These are phyloP conservation scores for Cladosporium sp. DNA, from an alignment of 2,329 filamentous ascomycete species.

Conservation along the genomic window DNA sequence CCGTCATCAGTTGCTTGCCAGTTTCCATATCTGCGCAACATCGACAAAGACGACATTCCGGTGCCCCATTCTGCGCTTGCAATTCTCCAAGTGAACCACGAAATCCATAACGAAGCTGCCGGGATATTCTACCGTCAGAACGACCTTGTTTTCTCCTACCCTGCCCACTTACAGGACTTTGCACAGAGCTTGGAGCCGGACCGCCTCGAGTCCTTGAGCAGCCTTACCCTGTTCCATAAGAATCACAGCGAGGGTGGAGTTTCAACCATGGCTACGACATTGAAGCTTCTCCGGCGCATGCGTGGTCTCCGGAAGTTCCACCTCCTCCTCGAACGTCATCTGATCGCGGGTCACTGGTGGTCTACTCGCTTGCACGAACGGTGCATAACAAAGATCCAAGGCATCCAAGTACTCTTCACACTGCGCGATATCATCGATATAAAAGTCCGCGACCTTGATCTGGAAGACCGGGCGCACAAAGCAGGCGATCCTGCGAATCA, in stretches of 20 bases:
- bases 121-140: constrained; percentile 54
- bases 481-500: neutral
- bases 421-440: constrained; percentile 3
- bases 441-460: constrained; percentile 1
- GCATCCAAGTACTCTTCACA: neutral
- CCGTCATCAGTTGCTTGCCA: neutral
- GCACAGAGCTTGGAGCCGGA: neutral
- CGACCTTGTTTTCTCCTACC: constrained; percentile 50
- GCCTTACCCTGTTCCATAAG: neutral
- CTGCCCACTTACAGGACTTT: neutral
- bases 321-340: neutral
- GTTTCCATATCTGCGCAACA: neutral
- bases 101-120: constrained; percentile 52
- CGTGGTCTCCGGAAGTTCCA: constrained; percentile 3
- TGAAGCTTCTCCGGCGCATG: neutral
- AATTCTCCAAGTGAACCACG: constrained; percentile 31
- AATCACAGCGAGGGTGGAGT: neutral
- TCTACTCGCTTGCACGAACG: neutral
- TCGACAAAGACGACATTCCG: neutral
- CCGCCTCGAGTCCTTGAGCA: neutral
- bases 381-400: neutral
- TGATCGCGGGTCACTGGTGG: neutral
- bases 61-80: constrained; percentile 12
- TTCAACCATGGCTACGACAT: constrained; percentile 18
- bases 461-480: neutral